Evolutionary conservation across 1,284 basidiomycete genomes (phyloP), one percentile per base, ranked within the genome.

Genomic region (Apiotrichum veenhuisii): DNA sequence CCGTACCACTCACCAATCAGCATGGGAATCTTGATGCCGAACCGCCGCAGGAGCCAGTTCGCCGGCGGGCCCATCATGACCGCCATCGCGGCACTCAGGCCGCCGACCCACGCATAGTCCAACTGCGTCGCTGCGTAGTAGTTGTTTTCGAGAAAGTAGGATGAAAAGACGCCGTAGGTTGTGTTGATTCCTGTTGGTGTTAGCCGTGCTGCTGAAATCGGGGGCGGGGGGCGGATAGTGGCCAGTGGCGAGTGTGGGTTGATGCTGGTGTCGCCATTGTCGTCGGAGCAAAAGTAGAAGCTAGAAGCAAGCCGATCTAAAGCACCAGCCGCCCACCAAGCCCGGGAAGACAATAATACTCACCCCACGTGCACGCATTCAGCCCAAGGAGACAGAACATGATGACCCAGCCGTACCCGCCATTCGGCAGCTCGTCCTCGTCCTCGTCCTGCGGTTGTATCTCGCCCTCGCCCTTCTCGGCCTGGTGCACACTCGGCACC

Each of bases 371-470:
- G 12, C 64, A 64, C 4, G 70, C 66, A 47, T 74, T 77, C 33
- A 69, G 57, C 18, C 60, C 63, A 18, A 75, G 62, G 17, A 70
- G 40, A 56, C 75, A 78, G 12, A 61, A 58, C 14, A 73, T 71
- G 27, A 77, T 69, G 45, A 79, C 73, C 78, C 77, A 79, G 22
- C 78, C 78, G 58, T 78, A 79, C 10, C 77, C 78, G 17, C 62
- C 62, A 20, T 63, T 59, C 20, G 62, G 62, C 9, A 63, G 33
- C 43, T 47, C 50, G 47, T 40, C 41, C 11, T 34, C 4, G 4
- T 47, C 33, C 3, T 23, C 33, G 20, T 23, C 34, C 20, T 23
- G n/a, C 46, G n/a, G 12, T 23, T 43, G n/a, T n/a, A n/a, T 26
- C 25, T 4, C 10, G 14, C 14, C 42, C 10, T 11, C 42, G 23